These are phyloP conservation scores for Ogataea haglerorum DNA, from an alignment of 805 yeast genomes.

Conservation along the genomic window DNA sequence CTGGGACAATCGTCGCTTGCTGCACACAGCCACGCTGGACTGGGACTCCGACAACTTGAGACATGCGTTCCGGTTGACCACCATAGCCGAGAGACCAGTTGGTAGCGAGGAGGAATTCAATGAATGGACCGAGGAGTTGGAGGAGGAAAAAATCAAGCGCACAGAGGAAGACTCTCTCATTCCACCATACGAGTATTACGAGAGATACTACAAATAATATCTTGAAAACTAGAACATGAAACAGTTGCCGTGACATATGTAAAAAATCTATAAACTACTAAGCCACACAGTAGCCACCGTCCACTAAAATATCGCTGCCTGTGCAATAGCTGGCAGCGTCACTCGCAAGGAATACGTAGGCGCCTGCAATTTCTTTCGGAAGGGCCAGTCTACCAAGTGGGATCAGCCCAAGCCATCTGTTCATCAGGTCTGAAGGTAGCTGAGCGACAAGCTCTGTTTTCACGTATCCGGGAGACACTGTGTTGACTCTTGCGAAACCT, in stretches of 20 bases:
- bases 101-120: slow-evolving; percentile 31
- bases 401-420: slow-evolving; percentile 47
- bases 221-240: not conserved
- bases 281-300: slow-evolving; percentile 69
- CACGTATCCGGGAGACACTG: slow-evolving; percentile 85
- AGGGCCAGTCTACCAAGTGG: slow-evolving; percentile 76
- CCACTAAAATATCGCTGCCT: slow-evolving; percentile 73
- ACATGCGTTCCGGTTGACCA: slow-evolving; percentile 72
- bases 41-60: slow-evolving; percentile 66
- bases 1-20: slow-evolving; percentile 76
- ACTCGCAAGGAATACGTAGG: slow-evolving; percentile 74
- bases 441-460: slow-evolving; percentile 61
- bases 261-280: slow-evolving; percentile 17
- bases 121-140: slow-evolving; percentile 32
- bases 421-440: slow-evolving; percentile 41
- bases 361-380: slow-evolving; percentile 75
- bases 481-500: slow-evolving; percentile 80
- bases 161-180: slow-evolving; percentile 18
- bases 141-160: slow-evolving; percentile 16
- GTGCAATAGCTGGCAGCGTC: slow-evolving; percentile 79
- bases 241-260: not conserved
- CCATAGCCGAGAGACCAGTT: slow-evolving; percentile 67
- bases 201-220: slow-evolving; percentile 2
- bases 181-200: slow-evolving; percentile 22
- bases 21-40: slow-evolving; percentile 68